These are phyloP conservation scores for Candida peoriensis DNA, from an alignment of 805 yeast genomes.

Conservation along the genomic window DNA sequence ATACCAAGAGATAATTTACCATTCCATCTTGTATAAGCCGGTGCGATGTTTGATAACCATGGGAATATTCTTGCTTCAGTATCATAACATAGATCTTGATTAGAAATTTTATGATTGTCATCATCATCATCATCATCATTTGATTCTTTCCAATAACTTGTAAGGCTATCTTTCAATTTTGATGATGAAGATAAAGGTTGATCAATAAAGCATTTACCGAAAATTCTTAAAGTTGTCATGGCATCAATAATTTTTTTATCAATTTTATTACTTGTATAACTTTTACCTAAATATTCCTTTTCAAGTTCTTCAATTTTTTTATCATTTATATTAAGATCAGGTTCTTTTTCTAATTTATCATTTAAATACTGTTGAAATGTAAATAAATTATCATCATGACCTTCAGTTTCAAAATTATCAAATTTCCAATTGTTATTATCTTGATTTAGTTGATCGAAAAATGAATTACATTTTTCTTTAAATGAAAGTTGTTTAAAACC, in stretches of 20 bases:
- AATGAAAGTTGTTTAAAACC: constrained; percentile 6
- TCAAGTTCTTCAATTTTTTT: constrained; percentile 8
- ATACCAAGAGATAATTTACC: constrained; percentile 26
- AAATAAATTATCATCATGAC: constrained; percentile 18
- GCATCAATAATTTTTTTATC: constrained; percentile 18
- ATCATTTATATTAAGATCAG: constrained; percentile 7
- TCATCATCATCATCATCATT: constrained; percentile 6
- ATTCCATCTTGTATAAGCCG: constrained; percentile 32
- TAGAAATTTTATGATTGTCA: background rate
- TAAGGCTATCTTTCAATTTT: background rate
- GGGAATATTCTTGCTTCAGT: constrained; percentile 32
- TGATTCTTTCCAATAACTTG: constrained; percentile 2
- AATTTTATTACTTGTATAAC: constrained; percentile 7
- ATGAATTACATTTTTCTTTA: constrained; percentile 14
- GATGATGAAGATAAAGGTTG: background rate
- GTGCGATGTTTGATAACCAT: constrained; percentile 28
- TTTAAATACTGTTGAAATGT: constrained; percentile 14
- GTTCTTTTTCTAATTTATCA: constrained; percentile 2
- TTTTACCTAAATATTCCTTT: constrained; percentile 9
- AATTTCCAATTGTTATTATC: constrained; percentile 16
- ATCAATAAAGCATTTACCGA: constrained; percentile 18
- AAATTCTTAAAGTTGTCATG: constrained; percentile 16
- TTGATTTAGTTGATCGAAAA: constrained; percentile 10
- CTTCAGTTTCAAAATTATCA: constrained; percentile 14
- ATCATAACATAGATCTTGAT: constrained; percentile 14